Percentiles rank a stretch among this genome's conserved stretches.
These are phyloP conservation scores for Rosa rugosa DNA, from an alignment of 306 rosid genomes.

Conservation along the genomic window DNA sequence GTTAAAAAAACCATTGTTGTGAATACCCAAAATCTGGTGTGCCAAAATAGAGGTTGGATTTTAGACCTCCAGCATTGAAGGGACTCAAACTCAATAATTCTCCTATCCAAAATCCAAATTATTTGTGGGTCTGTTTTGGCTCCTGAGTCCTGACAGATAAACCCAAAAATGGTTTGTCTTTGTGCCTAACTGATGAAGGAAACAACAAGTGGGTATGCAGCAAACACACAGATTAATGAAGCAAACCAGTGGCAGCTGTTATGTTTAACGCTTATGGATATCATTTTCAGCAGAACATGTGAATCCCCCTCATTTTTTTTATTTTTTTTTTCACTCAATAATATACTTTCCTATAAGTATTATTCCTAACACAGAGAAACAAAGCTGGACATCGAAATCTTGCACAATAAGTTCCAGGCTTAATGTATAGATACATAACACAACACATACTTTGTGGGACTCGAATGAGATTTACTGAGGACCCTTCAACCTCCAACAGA, in stretches of 20 bases:
- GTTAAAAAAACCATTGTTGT: background rate
- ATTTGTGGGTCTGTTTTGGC: background rate
- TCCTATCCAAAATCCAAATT: conserved; percentile 13
- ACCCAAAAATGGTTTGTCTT: conserved; percentile 6
- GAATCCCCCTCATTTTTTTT: conserved; percentile 2
- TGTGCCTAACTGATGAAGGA: conserved; percentile 3
- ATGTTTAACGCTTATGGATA: background rate
- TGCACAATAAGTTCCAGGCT: background rate
- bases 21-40: conserved; percentile 14
- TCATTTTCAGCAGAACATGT: conserved; percentile 17
- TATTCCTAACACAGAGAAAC: background rate
- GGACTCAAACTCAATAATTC: background rate
- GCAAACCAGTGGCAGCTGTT: conserved; percentile 11
- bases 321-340: background rate
- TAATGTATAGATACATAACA: background rate
- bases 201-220: conserved; percentile 21
- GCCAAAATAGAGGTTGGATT: conserved; percentile 14
- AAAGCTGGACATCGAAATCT: background rate
- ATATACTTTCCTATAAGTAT: background rate
- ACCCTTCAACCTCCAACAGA: background rate
- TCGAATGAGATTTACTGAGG: background rate
- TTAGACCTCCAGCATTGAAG: background rate
- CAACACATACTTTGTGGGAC: background rate
- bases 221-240: conserved; percentile 12
- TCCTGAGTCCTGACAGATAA: background rate